phyloP scores from a whole-genome alignment of 2,329 filamentous ascomycete species.

The Juglanconis oblonga region DNA sequence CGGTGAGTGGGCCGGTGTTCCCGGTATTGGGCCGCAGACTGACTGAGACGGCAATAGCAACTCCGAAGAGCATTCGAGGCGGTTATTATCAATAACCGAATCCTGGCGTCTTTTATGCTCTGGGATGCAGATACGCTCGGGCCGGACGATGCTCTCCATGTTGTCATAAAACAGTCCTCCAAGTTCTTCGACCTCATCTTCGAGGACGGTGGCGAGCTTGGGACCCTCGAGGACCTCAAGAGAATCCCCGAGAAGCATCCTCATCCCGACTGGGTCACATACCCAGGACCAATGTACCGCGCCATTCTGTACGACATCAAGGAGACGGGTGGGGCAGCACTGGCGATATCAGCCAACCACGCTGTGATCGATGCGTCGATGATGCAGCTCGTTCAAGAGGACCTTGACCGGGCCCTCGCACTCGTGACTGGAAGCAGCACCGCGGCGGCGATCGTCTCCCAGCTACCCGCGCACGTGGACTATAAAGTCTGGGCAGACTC shows the following conservation, averaged over 20 bases:
- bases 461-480: slow-evolving; percentile 17
- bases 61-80: slow-evolving; percentile 11
- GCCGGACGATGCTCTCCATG: slow-evolving; percentile 7
- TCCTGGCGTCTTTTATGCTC: slow-evolving; percentile 12
- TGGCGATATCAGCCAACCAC: slow-evolving; percentile 5
- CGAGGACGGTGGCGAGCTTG: slow-evolving; percentile 3
- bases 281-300: slow-evolving; percentile 8
- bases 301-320: slow-evolving; percentile 10
- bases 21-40: no score
- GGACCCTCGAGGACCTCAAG: slow-evolving; percentile 3
- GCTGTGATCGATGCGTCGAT: slow-evolving; percentile 6
- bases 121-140: slow-evolving; percentile 5
- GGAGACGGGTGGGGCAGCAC: slow-evolving; percentile 2
- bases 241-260: not conserved
- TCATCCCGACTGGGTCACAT: slow-evolving; percentile 4
- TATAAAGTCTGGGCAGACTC: slow-evolving; percentile 21
- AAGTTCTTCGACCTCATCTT: slow-evolving; percentile 13
- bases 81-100: slow-evolving; percentile 10
- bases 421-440: not conserved
- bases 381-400: slow-evolving; percentile 4
- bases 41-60: not conserved
- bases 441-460: not conserved
- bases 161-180: slow-evolving; percentile 3
- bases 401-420: slow-evolving; percentile 9
- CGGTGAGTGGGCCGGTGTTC: not conserved